Base-by-base conservation (phyloP, 2,329 filamentous ascomycete species). In the Didymella sp. region DNA sequence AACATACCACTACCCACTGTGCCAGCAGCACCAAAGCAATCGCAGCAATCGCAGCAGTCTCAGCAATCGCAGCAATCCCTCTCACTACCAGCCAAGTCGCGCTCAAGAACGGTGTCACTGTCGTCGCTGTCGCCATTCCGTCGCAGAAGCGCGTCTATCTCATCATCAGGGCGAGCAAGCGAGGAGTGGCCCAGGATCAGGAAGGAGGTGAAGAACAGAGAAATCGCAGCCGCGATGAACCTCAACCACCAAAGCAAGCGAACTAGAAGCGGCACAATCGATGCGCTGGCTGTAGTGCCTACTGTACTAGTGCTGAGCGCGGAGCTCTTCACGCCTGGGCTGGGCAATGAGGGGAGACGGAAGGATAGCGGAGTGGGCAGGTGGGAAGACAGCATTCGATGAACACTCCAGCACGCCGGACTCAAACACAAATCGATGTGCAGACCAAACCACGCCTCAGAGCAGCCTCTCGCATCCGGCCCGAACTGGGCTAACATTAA, bases 211-310 rank as follows among this genome's bases (percentile, higher is more conserved):
- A 65, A 62, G 28, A 69, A 61, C 33, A 61, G 53, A 13, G 66
- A 70, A 47, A 51, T 68, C 1, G 64, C 62, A 11, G 64, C 64
- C 0, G 63, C 64, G 46, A 72, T 72, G 70, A 62, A 72, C 13
- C 42, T 71, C 27, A 43, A 41, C 17, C 64, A 70, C 22, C 51
- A 56, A 37, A 58, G 50, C n/a, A 68, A 63, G 40, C 58, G 66
- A 46, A 59, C 43, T 2, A 50, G 69, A 28, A 64, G 61, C 0
- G 65, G 66, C 19, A 73, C 70, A 1, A 50, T 76, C 6, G 72
- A 72, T 58, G 73, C 73, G n/a, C 46, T 74, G 27, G 73, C 73
- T 7, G 69, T 76, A 35, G 68, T 74, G 13, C 73, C 73, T 1
- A 69, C 73, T 4, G 70, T 75, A 19, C 46, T 76, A 53, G 64